Conservation (phyloP, 1,139 yeast genomes). For the Sugiyamaella paludigena region DNA sequence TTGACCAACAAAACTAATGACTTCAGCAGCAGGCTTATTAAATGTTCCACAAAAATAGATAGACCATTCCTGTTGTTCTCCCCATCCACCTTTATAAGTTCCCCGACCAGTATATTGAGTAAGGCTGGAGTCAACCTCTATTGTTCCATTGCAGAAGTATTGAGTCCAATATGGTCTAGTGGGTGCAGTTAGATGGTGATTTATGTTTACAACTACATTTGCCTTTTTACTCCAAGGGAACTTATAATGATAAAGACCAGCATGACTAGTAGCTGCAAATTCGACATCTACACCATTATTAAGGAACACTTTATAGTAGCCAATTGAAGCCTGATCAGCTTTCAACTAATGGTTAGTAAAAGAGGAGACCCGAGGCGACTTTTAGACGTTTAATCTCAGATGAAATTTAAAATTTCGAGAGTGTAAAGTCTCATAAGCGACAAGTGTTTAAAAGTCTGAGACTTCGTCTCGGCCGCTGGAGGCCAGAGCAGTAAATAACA, state of each 20-base stretch:
- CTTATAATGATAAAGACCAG: slow-evolving; percentile 14
- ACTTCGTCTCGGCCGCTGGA: too few relatives aligned
- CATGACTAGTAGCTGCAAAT: slow-evolving; percentile 15
- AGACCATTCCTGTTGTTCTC: slow-evolving; percentile 15
- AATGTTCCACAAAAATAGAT: slow-evolving; percentile 16
- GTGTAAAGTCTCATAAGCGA: too few relatives aligned
- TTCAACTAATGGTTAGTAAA: slow-evolving; percentile 9
- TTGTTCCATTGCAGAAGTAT: slow-evolving; percentile 8
- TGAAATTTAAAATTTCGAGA: too few relatives aligned
- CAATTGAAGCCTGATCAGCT: slow-evolving; percentile 13
- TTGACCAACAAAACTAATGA: slow-evolving; percentile 9
- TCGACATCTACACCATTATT: slow-evolving; percentile 14
- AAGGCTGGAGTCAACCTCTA: slow-evolving; percentile 3
- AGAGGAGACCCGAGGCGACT: too few relatives aligned
- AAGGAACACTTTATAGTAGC: slow-evolving; percentile 10
- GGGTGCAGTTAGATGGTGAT: slow-evolving; percentile 15
- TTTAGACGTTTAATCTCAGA: too few relatives aligned
- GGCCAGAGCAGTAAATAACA: too few relatives aligned
- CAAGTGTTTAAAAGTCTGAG: too few relatives aligned
- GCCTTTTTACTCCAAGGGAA: slow-evolving; percentile 10
- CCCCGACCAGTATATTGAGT: slow-evolving; percentile 11
- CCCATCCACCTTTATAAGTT: slow-evolving; percentile 16
- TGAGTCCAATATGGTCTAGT: slow-evolving; percentile 18
- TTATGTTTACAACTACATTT: slow-evolving; percentile 13
- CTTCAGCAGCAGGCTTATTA: slow-evolving; percentile 4